phyloP scores from a whole-genome alignment of 805 yeast genomes.

The Ogataea pignaliae region DNA sequence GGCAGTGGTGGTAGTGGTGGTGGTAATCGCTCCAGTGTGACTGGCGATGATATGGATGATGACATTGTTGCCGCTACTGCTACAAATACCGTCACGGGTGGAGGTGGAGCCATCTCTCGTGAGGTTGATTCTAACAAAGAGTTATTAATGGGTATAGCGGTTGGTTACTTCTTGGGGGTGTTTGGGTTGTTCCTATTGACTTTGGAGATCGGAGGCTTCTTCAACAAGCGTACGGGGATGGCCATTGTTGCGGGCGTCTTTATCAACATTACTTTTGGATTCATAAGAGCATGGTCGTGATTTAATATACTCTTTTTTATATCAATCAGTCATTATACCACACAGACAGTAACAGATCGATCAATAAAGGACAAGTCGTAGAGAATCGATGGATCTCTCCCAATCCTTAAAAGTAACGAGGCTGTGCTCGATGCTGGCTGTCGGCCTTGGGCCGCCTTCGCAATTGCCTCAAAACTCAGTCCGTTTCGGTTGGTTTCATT shows the following conservation, averaged over 20 bases:
- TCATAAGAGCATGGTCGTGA: constrained; percentile 43
- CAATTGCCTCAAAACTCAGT: too few species aligned
- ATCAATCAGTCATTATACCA: too few species aligned
- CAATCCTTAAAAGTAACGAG: too few species aligned
- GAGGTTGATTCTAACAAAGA: constrained; percentile 49
- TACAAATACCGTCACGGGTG: constrained; percentile 6
- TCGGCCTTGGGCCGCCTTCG: too few species aligned
- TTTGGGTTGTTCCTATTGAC: constrained; percentile 59
- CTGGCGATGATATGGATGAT: too few species aligned
- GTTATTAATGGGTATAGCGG: constrained; percentile 59
- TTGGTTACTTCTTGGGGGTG: constrained; percentile 77
- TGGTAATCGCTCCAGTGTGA: neutral
- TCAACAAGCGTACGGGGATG: constrained; percentile 59
- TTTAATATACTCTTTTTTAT: neutral
- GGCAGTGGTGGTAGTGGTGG: neutral
- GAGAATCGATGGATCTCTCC: too few species aligned
- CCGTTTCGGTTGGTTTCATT: too few species aligned
- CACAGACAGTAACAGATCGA: too few species aligned
- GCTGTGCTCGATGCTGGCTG: too few species aligned
- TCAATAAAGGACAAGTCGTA: too few species aligned
- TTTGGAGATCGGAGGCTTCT: constrained; percentile 49
- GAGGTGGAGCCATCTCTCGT: constrained; percentile 28
- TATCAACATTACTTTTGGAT: constrained; percentile 64
- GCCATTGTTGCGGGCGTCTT: constrained; percentile 68
- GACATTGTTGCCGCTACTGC: neutral